Conservation (phyloP, 306 rosid species). For the Begonia loranthoides region DNA sequence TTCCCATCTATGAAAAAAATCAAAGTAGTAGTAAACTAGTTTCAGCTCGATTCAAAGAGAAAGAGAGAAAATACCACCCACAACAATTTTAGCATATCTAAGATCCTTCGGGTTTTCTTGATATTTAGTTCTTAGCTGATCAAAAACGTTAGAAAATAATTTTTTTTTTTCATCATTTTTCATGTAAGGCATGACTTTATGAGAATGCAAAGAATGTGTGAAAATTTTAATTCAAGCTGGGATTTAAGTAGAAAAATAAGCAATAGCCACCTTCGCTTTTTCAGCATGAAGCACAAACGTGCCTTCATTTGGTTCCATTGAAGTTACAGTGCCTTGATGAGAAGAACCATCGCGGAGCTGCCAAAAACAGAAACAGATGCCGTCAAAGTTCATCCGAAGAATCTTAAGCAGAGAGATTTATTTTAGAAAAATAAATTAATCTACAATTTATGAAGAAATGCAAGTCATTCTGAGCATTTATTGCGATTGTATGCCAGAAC, state of each 20-base stretch:
- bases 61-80: background rate
- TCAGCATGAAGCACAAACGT: slow-evolving; percentile 78
- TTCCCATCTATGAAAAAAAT: slow-evolving; percentile 43
- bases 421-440: background rate
- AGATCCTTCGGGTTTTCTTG: no score
- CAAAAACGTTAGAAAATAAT: no score
- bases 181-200: no score
- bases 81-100: background rate
- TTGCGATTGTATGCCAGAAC: background rate
- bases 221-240: no score
- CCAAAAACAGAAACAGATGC: slow-evolving; percentile 1
- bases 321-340: slow-evolving; percentile 87
- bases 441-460: background rate
- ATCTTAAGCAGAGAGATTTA: background rate
- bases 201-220: no score
- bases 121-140: no score
- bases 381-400: background rate
- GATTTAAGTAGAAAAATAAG: background rate
- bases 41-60: slow-evolving; percentile 4
- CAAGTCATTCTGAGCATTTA: background rate
- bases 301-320: slow-evolving; percentile 89
- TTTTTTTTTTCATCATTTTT: no score
- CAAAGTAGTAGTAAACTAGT: background rate
- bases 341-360: slow-evolving; percentile 88
- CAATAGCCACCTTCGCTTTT: slow-evolving; percentile 37